Evolutionary conservation across 108 stramenopile species (phyloP), one percentile per base, ranked within the genome.

Genomic region (Fistulifera pelliculosa): DNA sequence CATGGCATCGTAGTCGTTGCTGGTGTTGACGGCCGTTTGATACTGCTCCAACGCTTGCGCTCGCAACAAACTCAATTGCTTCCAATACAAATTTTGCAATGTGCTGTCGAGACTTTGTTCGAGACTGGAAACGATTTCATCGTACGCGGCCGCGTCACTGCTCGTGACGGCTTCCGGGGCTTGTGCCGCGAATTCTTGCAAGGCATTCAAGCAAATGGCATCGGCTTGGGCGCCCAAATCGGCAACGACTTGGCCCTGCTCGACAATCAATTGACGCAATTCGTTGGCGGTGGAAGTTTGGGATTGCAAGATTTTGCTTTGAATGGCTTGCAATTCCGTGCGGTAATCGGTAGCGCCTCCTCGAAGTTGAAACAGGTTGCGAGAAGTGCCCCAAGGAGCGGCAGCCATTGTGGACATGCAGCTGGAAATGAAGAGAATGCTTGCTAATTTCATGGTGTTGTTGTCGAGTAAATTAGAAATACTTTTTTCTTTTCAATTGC

Each of bases 1-100:
- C 94, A 96, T 94, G 64, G 96, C 93, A 64, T 96, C 92, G 70
- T 92, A 94, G 49, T 96, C 14, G n/a, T n/a, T n/a, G n/a, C n/a
- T n/a, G n/a, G n/a, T 76, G 31, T 80, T 79, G 16, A 83, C 59
- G 12, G 81, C 69, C 14, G 86, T 65, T 52, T 86, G 79, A 74
- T 88, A 97, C 47, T 70, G 65, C 58, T 87, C 71, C 7, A 97
- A 66, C 13, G 96, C 94, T 52, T 80, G 68, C 52, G 95, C 94
- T 38, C 94, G 69, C 31, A 96, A 69, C 11, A 90, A 54, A 8
- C 83, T 51, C 15, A 97, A 70, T 72, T 96, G 96, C 18, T 75
- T 70, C 41, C 93, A 61, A 73, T 94, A 97, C 26, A 97, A 68
- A 2, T 95, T 80, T 63, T 95, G 90, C 23, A 97, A 75, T 5